These are phyloP conservation scores for Umbelopsis ramanniana DNA, from an alignment of 192 early-diverging fungal species.

Conservation along the genomic window DNA sequence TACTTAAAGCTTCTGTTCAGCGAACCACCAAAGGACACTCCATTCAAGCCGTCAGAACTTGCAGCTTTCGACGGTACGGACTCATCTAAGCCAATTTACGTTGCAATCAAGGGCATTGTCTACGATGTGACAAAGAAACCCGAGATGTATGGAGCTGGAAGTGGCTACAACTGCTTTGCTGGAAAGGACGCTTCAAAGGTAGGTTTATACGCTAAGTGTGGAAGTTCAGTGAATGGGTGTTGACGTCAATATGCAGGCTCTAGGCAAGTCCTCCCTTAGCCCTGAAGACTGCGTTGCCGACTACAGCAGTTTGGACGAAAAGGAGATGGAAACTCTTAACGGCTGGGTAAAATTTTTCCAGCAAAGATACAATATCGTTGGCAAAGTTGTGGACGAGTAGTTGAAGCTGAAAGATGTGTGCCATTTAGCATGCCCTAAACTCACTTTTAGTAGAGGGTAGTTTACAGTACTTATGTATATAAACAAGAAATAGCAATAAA, in stretches of 20 bases:
- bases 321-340: constrained; percentile 71
- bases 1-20: neutral
- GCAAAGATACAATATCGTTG: constrained; percentile 75
- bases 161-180: constrained; percentile 78
- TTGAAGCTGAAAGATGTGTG: constrained; percentile 3
- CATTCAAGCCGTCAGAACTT: constrained; percentile 64
- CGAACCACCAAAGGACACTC: constrained; percentile 38
- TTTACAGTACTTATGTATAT: constrained; percentile 19
- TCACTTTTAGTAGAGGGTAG: neutral
- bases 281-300: constrained; percentile 77
- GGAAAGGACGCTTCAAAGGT: constrained; percentile 82
- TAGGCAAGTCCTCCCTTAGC: constrained; percentile 70
- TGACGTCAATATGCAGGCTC: constrained; percentile 45
- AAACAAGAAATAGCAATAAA: neutral
- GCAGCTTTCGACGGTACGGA: constrained; percentile 66
- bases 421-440: neutral
- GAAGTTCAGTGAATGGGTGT: neutral
- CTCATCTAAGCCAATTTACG: constrained; percentile 64
- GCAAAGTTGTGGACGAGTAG: constrained; percentile 48
- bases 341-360: constrained; percentile 74
- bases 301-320: constrained; percentile 63
- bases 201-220: neutral
- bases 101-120: constrained; percentile 84
- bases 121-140: constrained; percentile 74
- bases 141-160: constrained; percentile 66